Evolutionary conservation across 2,329 filamentous ascomycete species (phyloP).

Genomic region (Pseudogymnoascus pannorum): DNA sequence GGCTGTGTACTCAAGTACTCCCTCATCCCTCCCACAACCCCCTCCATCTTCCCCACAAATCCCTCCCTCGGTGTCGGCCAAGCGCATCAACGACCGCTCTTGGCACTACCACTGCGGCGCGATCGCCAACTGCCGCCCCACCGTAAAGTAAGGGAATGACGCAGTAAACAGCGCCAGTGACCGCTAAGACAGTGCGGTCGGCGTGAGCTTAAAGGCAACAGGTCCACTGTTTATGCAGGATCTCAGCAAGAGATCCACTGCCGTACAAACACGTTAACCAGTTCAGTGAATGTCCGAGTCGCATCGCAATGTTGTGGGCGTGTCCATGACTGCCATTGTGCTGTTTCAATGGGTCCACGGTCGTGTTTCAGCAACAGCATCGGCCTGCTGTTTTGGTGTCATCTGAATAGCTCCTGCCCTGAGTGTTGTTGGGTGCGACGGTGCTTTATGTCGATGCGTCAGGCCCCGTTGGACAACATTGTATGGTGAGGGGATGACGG

Average conservation of each 20-base stretch:
- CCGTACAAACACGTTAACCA: neutral
- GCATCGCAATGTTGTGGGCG: constrained; percentile 7
- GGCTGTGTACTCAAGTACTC: neutral
- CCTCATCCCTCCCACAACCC: neutral
- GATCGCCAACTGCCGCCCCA: neutral
- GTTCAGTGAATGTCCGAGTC: constrained; percentile 1
- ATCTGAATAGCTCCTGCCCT: neutral
- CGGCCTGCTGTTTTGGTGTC: neutral
- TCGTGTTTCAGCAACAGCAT: neutral
- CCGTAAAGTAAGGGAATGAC: neutral
- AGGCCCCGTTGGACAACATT: neutral
- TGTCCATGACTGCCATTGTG: neutral
- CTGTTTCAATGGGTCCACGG: neutral
- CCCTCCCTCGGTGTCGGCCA: neutral
- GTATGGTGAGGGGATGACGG: neutral
- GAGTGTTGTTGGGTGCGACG: neutral
- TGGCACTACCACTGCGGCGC: neutral
- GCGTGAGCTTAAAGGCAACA: neutral
- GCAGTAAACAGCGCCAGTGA: neutral
- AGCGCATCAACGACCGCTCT: neutral
- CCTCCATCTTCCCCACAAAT: neutral
- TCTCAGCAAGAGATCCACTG: neutral
- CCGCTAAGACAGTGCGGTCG: neutral
- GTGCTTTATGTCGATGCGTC: neutral
- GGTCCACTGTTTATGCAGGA: constrained; percentile 3